phyloP scores from a whole-genome alignment of 495 filamentous ascomycete species.

The Annulohypoxylon maeteangense region DNA sequence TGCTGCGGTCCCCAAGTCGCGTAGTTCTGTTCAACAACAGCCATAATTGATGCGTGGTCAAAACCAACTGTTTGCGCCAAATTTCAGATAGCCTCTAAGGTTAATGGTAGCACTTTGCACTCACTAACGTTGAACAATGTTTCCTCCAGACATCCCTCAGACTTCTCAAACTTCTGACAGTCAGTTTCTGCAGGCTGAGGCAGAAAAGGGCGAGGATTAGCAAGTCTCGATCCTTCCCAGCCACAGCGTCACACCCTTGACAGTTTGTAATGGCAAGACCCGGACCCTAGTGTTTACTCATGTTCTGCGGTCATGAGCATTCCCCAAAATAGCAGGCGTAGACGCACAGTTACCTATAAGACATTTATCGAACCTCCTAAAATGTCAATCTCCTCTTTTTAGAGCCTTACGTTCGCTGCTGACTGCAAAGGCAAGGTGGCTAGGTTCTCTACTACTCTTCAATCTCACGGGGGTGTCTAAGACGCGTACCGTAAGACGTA shows the following conservation, averaged over 20 bases:
- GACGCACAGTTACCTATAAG: constrained; percentile 9
- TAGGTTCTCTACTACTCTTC: constrained; percentile 12
- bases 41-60: constrained; percentile 25
- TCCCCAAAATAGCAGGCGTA: constrained; percentile 38
- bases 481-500: constrained; percentile 29
- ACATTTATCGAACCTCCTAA: constrained; percentile 1
- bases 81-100: constrained; percentile 22
- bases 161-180: constrained; percentile 15
- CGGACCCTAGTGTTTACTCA: constrained; percentile 16
- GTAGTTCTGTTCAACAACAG: constrained; percentile 22
- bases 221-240: constrained; percentile 40
- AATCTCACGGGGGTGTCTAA: constrained; percentile 18
- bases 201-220: constrained; percentile 34
- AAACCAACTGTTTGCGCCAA: constrained; percentile 15
- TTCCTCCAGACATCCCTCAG: constrained; percentile 21
- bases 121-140: constrained; percentile 32
- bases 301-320: constrained; percentile 16
- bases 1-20: constrained; percentile 14
- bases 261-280: constrained; percentile 15
- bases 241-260: constrained; percentile 28
- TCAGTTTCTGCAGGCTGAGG: constrained; percentile 32
- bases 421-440: constrained; percentile 12
- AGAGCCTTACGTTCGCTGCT: constrained; percentile 21
- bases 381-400: constrained; percentile 14
- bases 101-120: constrained; percentile 27